A percentile compares a stretch with the other conserved stretches of the same genome.
phyloP scores from a whole-genome alignment of 768 basidiomycete species.

The Naganishia vishniacii region DNA sequence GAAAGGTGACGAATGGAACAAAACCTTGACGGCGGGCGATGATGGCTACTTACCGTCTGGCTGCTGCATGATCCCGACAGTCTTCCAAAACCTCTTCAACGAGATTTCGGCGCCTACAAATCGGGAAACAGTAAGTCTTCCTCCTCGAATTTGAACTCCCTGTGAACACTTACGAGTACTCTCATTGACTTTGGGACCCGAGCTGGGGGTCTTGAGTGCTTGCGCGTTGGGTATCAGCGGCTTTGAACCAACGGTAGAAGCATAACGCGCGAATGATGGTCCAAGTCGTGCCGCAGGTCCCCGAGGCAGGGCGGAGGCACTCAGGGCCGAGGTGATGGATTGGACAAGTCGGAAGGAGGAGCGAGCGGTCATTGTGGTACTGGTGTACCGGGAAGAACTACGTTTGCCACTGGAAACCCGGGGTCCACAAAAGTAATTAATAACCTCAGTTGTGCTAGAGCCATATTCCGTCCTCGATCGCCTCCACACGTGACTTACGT shows the following conservation, averaged over 20 bases:
- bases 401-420: background rate
- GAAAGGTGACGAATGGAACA: slow-evolving; percentile 31
- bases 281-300: background rate
- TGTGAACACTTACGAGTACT: slow-evolving; percentile 1
- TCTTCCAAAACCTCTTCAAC: slow-evolving; percentile 88
- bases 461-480: background rate
- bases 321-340: too few species aligned
- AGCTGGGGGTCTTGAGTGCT: background rate
- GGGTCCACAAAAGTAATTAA: background rate
- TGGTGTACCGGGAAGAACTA: background rate
- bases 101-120: slow-evolving; percentile 88
- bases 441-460: too few species aligned
- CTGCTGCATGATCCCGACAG: slow-evolving; percentile 66
- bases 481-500: slow-evolving; percentile 8
- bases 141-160: background rate
- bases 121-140: too few species aligned
- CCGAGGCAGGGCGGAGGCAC: background rate
- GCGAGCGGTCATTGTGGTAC: slow-evolving; percentile 3
- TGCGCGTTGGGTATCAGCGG: slow-evolving; percentile 3
- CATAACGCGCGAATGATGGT: background rate
- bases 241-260: slow-evolving; percentile 5
- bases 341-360: background rate
- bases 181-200: slow-evolving; percentile 3
- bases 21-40: slow-evolving; percentile 31
- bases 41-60: slow-evolving; percentile 41